A percentile compares a stretch with the other conserved stretches of the same genome.
phyloP scores from a whole-genome alignment of 2,329 filamentous ascomycete genomes.

The Alternaria sp. region DNA sequence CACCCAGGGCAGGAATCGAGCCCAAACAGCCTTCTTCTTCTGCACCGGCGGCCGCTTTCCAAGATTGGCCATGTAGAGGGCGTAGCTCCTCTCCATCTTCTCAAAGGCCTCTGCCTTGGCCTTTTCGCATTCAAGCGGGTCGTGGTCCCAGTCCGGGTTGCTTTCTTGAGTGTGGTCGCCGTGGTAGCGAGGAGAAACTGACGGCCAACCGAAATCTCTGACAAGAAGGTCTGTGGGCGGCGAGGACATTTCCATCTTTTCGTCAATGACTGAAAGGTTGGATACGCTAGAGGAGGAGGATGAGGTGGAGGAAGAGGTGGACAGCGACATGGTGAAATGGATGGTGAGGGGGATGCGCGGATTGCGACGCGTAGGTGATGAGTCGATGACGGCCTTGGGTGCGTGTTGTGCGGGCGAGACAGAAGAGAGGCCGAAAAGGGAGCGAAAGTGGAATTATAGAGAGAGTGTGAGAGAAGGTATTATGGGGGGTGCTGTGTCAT shows the following conservation, averaged over 20 bases:
- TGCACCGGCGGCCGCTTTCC: constrained; percentile 18
- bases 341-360: neutral
- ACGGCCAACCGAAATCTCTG: constrained; percentile 36
- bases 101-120: constrained; percentile 31
- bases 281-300: constrained; percentile 14
- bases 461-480: neutral
- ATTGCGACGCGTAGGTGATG: constrained; percentile 15
- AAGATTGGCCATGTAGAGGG: constrained; percentile 34
- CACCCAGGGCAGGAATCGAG: constrained; percentile 29
- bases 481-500: constrained; percentile 13
- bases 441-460: neutral
- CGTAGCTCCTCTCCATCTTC: constrained; percentile 36
- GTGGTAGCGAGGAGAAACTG: constrained; percentile 31
- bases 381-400: constrained; percentile 5
- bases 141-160: constrained; percentile 36
- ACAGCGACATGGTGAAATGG: constrained; percentile 17
- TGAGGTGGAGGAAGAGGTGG: constrained; percentile 4
- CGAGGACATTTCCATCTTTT: constrained; percentile 17
- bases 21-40: constrained; percentile 33
- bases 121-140: constrained; percentile 32
- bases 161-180: constrained; percentile 39
- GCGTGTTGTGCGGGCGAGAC: neutral
- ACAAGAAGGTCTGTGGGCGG: constrained; percentile 19
- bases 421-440: neutral
- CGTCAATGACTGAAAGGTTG: constrained; percentile 23